These are phyloP conservation scores for Globisporangium iwayamae DNA, from an alignment of 352 stramenopile species.

Conservation along the genomic window DNA sequence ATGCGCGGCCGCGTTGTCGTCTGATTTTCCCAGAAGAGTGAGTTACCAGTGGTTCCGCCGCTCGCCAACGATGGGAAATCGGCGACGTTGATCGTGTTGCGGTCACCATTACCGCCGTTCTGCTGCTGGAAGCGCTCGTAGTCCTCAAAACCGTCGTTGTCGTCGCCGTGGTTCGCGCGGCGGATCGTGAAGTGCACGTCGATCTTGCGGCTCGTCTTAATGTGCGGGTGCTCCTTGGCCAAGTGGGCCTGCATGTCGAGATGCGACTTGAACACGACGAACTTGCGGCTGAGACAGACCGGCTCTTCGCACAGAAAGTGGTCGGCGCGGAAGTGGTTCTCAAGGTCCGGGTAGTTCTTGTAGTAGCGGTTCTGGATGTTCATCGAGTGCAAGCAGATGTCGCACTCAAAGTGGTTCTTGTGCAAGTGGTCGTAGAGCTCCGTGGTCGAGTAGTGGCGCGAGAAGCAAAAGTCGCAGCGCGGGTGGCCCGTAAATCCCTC, in stretches of 20 bases:
- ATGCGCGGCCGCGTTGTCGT: constrained; percentile 36
- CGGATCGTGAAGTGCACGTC: constrained; percentile 84
- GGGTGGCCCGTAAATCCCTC: constrained; percentile 86
- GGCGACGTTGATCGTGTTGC: constrained; percentile 77
- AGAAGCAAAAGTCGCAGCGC: constrained; percentile 88
- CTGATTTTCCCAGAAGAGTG: constrained; percentile 70
- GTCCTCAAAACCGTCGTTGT: constrained; percentile 44
- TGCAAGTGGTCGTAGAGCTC: constrained; percentile 88
- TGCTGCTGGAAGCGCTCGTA: constrained; percentile 42
- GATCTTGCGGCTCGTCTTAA: constrained; percentile 84
- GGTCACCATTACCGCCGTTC: constrained; percentile 1
- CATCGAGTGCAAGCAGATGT: constrained; percentile 80
- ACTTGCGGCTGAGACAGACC: constrained; percentile 80
- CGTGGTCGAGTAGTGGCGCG: constrained; percentile 81
- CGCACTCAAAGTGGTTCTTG: constrained; percentile 91
- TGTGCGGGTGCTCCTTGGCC: constrained; percentile 74
- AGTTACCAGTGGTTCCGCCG: constrained; percentile 18
- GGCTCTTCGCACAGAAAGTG: constrained; percentile 88
- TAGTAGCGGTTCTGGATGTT: constrained; percentile 88
- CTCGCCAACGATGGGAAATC: constrained; percentile 78
- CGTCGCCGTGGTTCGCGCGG: constrained; percentile 42
- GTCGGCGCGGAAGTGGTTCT: constrained; percentile 88
- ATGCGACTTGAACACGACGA: constrained; percentile 88
- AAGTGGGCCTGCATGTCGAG: constrained; percentile 86
- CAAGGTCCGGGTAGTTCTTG: constrained; percentile 89